phyloP scores from a whole-genome alignment of 2,329 filamentous ascomycete genomes.

The Phaeophleospora eucalypticola region DNA sequence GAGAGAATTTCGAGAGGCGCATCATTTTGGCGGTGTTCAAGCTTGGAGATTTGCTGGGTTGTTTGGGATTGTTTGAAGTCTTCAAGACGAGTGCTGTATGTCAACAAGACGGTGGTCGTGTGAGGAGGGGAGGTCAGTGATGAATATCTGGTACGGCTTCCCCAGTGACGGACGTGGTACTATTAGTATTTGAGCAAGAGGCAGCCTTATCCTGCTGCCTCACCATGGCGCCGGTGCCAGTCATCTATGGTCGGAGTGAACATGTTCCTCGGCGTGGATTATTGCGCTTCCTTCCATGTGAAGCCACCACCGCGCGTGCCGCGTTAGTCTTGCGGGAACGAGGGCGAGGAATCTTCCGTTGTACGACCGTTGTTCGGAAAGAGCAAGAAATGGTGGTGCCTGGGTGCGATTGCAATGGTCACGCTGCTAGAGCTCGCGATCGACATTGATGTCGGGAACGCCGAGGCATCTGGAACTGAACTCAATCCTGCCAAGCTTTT shows the following conservation, averaged over 20 bases:
- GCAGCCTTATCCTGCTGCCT: neutral
- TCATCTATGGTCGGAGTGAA: neutral
- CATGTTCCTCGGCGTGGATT: neutral
- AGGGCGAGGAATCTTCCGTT: neutral
- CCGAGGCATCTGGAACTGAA: neutral
- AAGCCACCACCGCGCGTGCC: neutral
- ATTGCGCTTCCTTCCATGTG: neutral
- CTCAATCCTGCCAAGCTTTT: neutral
- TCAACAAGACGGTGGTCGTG: too few species aligned
- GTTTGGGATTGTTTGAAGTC: neutral
- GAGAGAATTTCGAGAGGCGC: slow-evolving; percentile 19
- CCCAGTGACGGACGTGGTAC: too few species aligned
- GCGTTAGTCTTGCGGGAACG: neutral
- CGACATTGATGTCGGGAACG: neutral
- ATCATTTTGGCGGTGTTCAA: slow-evolving; percentile 10
- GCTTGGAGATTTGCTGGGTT: neutral
- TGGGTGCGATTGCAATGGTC: neutral
- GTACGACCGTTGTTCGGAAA: neutral
- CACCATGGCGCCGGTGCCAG: neutral
- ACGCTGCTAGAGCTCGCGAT: neutral
- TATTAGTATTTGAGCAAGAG: neutral
- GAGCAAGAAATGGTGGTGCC: neutral
- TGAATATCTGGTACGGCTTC: too few species aligned
- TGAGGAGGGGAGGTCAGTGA: too few species aligned
- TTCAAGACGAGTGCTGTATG: neutral